Percentiles rank a stretch among this genome's conserved stretches.
These are phyloP conservation scores for Ogataea haglerorum DNA, from an alignment of 805 yeast genomes.

Conservation along the genomic window DNA sequence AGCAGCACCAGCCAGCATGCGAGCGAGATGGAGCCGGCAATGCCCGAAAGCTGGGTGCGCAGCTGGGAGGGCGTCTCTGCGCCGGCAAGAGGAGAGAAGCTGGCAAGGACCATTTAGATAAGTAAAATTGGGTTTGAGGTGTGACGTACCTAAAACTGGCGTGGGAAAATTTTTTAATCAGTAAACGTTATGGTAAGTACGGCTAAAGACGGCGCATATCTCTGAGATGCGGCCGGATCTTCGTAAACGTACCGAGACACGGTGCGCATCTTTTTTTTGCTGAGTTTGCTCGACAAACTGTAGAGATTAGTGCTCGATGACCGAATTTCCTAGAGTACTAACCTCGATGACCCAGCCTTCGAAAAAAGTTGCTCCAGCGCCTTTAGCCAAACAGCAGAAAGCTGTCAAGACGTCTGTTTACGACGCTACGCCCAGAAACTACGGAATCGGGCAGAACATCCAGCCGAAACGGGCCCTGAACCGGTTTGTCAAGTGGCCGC, in stretches of 20 bases:
- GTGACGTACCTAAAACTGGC: neutral
- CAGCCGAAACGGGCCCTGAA: conserved; percentile 96
- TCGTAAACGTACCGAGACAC: conserved; percentile 6
- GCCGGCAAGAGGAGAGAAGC: conserved; percentile 1
- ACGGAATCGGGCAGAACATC: conserved; percentile 93
- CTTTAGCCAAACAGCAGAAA: conserved; percentile 74
- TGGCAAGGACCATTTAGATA: conserved; percentile 6
- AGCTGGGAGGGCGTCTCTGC: conserved; percentile 26
- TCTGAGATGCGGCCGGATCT: conserved; percentile 8
- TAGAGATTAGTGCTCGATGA: conserved; percentile 30
- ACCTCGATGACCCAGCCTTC: conserved; percentile 39
- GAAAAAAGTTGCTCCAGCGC: conserved; percentile 97
- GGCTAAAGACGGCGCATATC: conserved; percentile 10
- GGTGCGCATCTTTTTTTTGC: conserved; percentile 6
- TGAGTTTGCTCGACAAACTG: conserved; percentile 5
- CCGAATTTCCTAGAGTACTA: conserved; percentile 25
- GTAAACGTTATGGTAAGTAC: conserved; percentile 5
- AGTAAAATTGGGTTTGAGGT: neutral
- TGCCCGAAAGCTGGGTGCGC: conserved; percentile 51
- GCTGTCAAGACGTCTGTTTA: conserved; percentile 75
- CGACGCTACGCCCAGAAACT: conserved; percentile 87
- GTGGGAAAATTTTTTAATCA: conserved; percentile 1
- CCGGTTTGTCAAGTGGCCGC: conserved; percentile 99
- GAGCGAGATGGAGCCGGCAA: conserved; percentile 66
- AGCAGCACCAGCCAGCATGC: conserved; percentile 80